Evolutionary conservation across 257 asterid species (phyloP).

Genomic region (Eucommia ulmoides): DNA sequence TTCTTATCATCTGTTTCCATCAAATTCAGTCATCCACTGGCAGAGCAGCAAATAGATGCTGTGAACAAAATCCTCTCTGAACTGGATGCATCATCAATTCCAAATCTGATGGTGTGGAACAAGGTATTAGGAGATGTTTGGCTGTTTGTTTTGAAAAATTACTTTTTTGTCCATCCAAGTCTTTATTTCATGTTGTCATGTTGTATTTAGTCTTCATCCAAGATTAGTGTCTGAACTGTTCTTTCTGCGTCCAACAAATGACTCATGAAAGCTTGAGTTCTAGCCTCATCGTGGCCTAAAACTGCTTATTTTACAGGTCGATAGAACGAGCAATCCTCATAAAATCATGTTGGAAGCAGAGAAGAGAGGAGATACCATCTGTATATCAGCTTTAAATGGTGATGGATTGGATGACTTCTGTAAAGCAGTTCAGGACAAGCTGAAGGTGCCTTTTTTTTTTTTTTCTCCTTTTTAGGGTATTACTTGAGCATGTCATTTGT

Average conservation of each 20-base stretch:
- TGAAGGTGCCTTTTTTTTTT: too few species aligned
- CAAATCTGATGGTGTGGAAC: conserved; percentile 84
- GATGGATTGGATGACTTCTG: conserved; percentile 93
- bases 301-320: conserved; percentile 51
- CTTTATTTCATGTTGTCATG: not conserved
- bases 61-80: conserved; percentile 91
- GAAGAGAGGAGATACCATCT: conserved; percentile 44
- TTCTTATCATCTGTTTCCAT: conserved; percentile 21
- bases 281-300: conserved; percentile 3
- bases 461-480: too few species aligned
- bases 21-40: conserved; percentile 78
- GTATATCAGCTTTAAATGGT: conserved; percentile 90
- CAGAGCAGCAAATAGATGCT: conserved; percentile 83
- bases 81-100: conserved; percentile 67
- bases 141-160: too few species aligned
- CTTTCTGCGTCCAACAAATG: not conserved
- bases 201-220: too few species aligned
- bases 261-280: conserved; percentile 3
- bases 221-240: too few species aligned
- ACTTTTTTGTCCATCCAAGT: not conserved
- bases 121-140: too few species aligned
- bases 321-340: conserved; percentile 59
- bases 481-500: too few species aligned
- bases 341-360: conserved; percentile 51
- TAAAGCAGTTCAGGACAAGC: conserved; percentile 65